Conservation (phyloP, 768 basidiomycete species). For the Naganishia onofrii region DNA sequence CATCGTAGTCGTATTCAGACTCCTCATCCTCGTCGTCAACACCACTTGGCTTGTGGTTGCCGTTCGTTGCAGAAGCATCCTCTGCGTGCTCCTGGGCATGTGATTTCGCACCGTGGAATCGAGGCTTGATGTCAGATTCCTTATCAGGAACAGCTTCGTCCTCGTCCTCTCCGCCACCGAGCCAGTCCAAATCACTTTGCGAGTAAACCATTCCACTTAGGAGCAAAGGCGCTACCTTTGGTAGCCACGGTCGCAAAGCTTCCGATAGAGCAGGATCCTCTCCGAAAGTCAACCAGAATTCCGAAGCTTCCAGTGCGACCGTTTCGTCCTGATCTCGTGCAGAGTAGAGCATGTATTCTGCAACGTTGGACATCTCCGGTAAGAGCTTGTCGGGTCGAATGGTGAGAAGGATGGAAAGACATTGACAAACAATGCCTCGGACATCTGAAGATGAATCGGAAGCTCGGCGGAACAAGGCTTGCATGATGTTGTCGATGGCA, state of each 20-base stretch:
- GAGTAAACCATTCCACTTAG: conserved; percentile 96
- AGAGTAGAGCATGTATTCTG: conserved; percentile 97
- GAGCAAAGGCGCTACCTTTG: conserved; percentile 90
- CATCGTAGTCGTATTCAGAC: conserved; percentile 79
- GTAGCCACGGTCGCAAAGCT: conserved; percentile 78
- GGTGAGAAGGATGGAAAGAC: conserved; percentile 85
- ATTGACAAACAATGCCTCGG: conserved; percentile 91
- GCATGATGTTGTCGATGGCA: conserved; percentile 90
- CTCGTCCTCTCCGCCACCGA: conserved; percentile 87
- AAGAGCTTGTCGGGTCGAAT: conserved; percentile 93
- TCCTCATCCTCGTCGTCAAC: conserved; percentile 62
- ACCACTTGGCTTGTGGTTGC: conserved; percentile 19
- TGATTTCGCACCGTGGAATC: conserved; percentile 79
- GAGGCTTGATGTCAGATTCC: conserved; percentile 92
- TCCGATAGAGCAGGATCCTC: conserved; percentile 85
- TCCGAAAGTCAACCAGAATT: conserved; percentile 99
- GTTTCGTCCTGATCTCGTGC: conserved; percentile 96
- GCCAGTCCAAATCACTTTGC: conserved; percentile 90
- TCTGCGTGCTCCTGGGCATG: conserved; percentile 73
- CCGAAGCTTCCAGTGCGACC: conserved; percentile 92
- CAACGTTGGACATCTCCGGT: conserved; percentile 91
- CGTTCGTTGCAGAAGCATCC: conserved; percentile 18
- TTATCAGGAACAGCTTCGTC: conserved; percentile 82
- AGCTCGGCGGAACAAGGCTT: conserved; percentile 88
- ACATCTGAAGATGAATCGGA: conserved; percentile 91